Conservation (phyloP, 192 early-diverging fungal genomes). For the Linnemannia exigua region DNA sequence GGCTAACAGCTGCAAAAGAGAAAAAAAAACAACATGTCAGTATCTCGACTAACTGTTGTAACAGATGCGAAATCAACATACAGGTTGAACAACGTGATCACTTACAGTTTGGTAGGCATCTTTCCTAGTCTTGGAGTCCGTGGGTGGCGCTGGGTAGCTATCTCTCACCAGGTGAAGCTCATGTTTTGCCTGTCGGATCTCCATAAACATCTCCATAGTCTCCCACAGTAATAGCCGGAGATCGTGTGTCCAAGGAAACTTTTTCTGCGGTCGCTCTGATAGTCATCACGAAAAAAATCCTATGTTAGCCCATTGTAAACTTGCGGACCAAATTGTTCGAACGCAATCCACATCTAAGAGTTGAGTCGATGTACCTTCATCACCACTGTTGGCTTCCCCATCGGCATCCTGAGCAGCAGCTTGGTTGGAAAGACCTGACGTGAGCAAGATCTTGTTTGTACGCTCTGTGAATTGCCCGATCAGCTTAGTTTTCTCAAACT, state of each 20-base stretch:
- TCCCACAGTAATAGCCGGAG: constrained; percentile 48
- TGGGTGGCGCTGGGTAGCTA: constrained; percentile 17
- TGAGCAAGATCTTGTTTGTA: constrained; percentile 16
- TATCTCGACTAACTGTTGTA: neutral
- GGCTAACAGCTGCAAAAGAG: constrained; percentile 50
- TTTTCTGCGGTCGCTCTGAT: constrained; percentile 20
- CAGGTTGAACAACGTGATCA: neutral
- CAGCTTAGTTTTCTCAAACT: constrained; percentile 10
- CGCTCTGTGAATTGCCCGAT: constrained; percentile 25
- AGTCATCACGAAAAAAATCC: neutral
- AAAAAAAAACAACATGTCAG: neutral
- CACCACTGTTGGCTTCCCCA: constrained; percentile 25
- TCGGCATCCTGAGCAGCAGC: constrained; percentile 14
- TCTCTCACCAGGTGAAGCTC: constrained; percentile 29
- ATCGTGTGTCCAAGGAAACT: constrained; percentile 54
- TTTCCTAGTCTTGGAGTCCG: constrained; percentile 62
- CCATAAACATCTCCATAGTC: constrained; percentile 55
- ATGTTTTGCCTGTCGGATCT: constrained; percentile 34
- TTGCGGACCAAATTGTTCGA: constrained; percentile 1
- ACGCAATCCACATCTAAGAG: neutral
- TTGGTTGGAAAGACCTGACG: constrained; percentile 14
- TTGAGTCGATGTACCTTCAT: constrained; percentile 29
- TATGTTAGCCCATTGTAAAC: neutral
- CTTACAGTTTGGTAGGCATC: constrained; percentile 65
- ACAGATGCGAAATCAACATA: neutral